Percentiles rank a stretch among this genome's conserved stretches.
Conservation (phyloP, 2,329 filamentous ascomycete species). For the Gaeumannomyces tritici region DNA sequence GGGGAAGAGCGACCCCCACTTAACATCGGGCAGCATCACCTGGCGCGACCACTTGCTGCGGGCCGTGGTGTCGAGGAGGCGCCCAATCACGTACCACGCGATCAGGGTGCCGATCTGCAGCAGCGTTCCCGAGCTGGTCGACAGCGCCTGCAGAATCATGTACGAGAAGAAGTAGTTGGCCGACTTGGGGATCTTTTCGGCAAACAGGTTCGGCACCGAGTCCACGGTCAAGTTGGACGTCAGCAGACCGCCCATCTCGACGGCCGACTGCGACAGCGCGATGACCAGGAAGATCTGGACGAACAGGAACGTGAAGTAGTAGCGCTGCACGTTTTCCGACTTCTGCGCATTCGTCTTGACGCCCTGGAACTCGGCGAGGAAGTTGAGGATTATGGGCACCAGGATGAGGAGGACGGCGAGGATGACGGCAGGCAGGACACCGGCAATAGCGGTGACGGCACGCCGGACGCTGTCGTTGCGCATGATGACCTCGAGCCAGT, state of each 20-base stretch:
- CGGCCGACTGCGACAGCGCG: conserved; percentile 64
- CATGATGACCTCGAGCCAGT: conserved; percentile 63
- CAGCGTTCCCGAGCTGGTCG: conserved; percentile 80
- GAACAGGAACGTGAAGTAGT: conserved; percentile 91
- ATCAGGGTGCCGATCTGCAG: conserved; percentile 73
- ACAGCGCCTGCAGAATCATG: conserved; percentile 89
- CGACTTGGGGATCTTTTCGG: conserved; percentile 70
- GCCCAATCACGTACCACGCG: conserved; percentile 73
- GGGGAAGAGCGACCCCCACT: conserved; percentile 91
- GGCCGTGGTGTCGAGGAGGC: conserved; percentile 72
- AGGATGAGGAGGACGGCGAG: conserved; percentile 71
- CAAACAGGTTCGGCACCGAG: conserved; percentile 63
- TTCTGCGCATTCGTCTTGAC: conserved; percentile 73
- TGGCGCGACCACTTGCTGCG: conserved; percentile 79
- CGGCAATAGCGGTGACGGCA: conserved; percentile 58
- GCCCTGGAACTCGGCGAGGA: conserved; percentile 64
- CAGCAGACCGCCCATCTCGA: conserved; percentile 42
- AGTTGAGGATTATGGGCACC: conserved; percentile 67
- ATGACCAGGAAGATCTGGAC: conserved; percentile 92
- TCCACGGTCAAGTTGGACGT: conserved; percentile 43
- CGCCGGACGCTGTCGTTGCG: conserved; percentile 49
- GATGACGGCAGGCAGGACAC: conserved; percentile 73
- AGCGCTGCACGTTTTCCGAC: conserved; percentile 77
- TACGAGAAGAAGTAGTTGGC: conserved; percentile 99
- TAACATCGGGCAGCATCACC: conserved; percentile 64